Evolutionary conservation across 108 stramenopile genomes (phyloP), one percentile per base, ranked within the genome.

Genomic region (Skeletonema menzelii): DNA sequence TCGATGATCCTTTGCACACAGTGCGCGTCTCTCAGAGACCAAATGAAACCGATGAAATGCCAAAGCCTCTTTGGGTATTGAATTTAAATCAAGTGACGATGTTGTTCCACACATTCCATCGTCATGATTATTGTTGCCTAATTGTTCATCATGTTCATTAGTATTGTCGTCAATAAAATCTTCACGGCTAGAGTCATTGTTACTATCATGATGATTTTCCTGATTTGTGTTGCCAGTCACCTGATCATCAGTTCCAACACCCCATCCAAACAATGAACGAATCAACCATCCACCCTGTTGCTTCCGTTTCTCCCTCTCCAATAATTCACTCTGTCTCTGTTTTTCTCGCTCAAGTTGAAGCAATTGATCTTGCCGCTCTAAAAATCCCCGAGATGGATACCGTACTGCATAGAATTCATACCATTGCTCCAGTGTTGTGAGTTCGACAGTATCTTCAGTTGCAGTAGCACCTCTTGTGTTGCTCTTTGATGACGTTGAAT

Each of bases 41-140:
- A 79, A 57, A 42, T 79, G 78, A 79, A 79, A 79, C 17, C 78
- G 46, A 72, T 79, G 78, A 22, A 79, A 68, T 6, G 78, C 27
- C n/a, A 22, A 19, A 8, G 71, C 71, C 26, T 72, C 78, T 12
- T 63, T 49, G 32, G 70, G 20, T 8, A 72, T 57, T 46, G 69
- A 64, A 59, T 32, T 27, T n/a, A 11, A 40, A 27, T 63, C 49
- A 11, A 69, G 28, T 24, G 28, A 12, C 11, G 28, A 31, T 35
- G 67, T 42, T 5, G 72, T 56, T 24, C 63, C 35, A 44, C 47
- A 56, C 49, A 64, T 12, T 30, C 49, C 49, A 65, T 73, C 49
- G 24, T 73, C 59, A 17, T 27, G 42, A 47, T 61, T 47, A 8
- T 38, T 17, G 14, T 64, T 28, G 26, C n/a, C 13, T 24, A 8